A percentile compares a stretch with the other conserved stretches of the same genome.
phyloP scores from a whole-genome alignment of 257 asterid species.

The Jaltomata sinuosa region DNA sequence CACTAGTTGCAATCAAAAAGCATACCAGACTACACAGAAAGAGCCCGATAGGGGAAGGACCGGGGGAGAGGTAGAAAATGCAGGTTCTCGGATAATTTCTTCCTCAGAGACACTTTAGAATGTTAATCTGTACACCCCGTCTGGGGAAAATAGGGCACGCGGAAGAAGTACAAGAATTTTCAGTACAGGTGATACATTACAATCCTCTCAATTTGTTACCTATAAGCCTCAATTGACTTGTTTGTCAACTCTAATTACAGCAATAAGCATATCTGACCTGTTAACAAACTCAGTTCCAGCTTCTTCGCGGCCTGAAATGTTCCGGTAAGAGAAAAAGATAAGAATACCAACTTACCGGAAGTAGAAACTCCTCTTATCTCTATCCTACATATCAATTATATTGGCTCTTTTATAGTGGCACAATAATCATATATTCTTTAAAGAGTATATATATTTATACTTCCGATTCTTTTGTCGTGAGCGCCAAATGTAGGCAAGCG shows the following conservation, averaged over 20 bases:
- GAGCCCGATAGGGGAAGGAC: neutral
- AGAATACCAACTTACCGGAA: conserved; percentile 28
- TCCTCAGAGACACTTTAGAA: neutral
- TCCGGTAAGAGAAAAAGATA: conserved; percentile 22
- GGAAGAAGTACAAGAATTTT: neutral
- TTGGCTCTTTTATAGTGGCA: neutral
- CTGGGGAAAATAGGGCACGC: neutral
- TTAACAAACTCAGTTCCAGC: conserved; percentile 50
- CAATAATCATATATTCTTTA: conserved; percentile 50
- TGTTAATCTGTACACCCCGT: neutral
- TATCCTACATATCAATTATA: neutral
- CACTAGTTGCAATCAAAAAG: neutral
- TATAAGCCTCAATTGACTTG: conserved; percentile 1
- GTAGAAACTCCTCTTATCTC: conserved; percentile 11
- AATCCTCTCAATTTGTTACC: neutral
- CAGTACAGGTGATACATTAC: neutral
- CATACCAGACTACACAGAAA: neutral
- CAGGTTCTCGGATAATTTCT: neutral
- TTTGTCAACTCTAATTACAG: neutral
- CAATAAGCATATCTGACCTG: neutral
- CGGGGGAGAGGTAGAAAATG: too few species aligned
- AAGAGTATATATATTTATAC: conserved; percentile 76
- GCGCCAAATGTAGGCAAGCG: conserved; percentile 92
- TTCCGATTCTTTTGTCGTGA: conserved; percentile 83
- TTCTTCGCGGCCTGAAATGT: conserved; percentile 76